These are phyloP conservation scores for Phtheirospermum japonicum DNA, from an alignment of 257 asterid species.

Conservation along the genomic window DNA sequence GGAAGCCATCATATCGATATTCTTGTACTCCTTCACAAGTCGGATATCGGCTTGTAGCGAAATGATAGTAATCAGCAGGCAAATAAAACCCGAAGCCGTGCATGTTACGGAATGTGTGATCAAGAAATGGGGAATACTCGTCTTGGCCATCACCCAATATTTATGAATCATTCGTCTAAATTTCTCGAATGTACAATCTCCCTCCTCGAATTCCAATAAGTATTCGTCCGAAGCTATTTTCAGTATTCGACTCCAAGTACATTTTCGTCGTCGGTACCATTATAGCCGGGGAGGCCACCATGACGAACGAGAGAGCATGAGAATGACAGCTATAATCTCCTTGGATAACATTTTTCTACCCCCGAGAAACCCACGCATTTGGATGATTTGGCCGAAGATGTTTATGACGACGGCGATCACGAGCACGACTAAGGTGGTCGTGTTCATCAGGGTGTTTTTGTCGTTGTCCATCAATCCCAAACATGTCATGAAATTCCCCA, in stretches of 20 bases:
- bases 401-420: conserved; percentile 35
- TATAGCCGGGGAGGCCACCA: conserved; percentile 33
- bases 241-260: conserved; percentile 31
- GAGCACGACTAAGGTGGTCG: conserved; percentile 36
- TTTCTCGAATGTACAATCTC: conserved; percentile 20
- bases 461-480: conserved; percentile 38
- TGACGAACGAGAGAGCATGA: conserved; percentile 30
- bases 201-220: conserved; percentile 24
- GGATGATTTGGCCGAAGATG: conserved; percentile 32
- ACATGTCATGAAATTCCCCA: conserved; percentile 37
- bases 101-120: conserved; percentile 15
- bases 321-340: conserved; percentile 26
- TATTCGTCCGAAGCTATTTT: conserved; percentile 31
- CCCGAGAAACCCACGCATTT: conserved; percentile 27
- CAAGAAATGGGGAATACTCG: conserved; percentile 31
- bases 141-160: conserved; percentile 42
- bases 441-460: conserved; percentile 30
- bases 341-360: conserved; percentile 23
- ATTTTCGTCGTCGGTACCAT: conserved; percentile 31
- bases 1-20: neutral
- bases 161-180: conserved; percentile 32
- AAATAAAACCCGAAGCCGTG: neutral
- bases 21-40: conserved; percentile 3
- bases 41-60: conserved; percentile 30
- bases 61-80: neutral